phyloP scores from a whole-genome alignment of 176 grass and related monocot species.

The Carex cristatella region DNA sequence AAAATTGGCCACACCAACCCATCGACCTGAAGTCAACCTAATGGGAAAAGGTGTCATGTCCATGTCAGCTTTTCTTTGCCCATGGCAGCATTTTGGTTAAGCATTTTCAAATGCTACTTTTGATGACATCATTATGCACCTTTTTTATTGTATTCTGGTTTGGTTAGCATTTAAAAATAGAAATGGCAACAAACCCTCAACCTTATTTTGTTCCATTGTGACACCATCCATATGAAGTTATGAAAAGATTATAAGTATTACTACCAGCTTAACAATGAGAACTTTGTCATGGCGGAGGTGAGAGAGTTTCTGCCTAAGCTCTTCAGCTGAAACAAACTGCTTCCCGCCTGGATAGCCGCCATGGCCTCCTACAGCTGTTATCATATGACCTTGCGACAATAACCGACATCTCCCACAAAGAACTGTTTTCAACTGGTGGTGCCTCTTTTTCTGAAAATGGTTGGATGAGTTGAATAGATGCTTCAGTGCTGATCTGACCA shows the following conservation, averaged over 20 bases:
- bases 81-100: not conserved
- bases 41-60: not conserved
- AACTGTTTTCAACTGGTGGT: conserved; percentile 61
- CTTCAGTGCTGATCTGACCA: not conserved
- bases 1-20: not conserved
- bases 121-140: not conserved
- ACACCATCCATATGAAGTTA: conserved; percentile 3
- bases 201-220: not conserved
- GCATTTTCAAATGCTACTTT: not conserved
- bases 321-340: conserved; percentile 66
- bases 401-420: conserved; percentile 78
- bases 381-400: conserved; percentile 78
- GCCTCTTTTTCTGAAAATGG: conserved; percentile 69
- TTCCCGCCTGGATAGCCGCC: conserved; percentile 90
- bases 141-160: not conserved
- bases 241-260: not conserved
- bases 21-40: not conserved
- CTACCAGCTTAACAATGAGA: conserved; percentile 74
- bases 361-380: conserved; percentile 89
- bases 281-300: conserved; percentile 75
- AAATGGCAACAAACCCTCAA: not conserved
- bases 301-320: conserved; percentile 65
- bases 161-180: not conserved
- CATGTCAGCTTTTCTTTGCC: not conserved
- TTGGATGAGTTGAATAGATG: not conserved